A percentile compares a stretch with the other conserved stretches of the same genome.
These are phyloP conservation scores for Blastobotrys robertii DNA, from an alignment of 805 yeast species.

Conservation along the genomic window DNA sequence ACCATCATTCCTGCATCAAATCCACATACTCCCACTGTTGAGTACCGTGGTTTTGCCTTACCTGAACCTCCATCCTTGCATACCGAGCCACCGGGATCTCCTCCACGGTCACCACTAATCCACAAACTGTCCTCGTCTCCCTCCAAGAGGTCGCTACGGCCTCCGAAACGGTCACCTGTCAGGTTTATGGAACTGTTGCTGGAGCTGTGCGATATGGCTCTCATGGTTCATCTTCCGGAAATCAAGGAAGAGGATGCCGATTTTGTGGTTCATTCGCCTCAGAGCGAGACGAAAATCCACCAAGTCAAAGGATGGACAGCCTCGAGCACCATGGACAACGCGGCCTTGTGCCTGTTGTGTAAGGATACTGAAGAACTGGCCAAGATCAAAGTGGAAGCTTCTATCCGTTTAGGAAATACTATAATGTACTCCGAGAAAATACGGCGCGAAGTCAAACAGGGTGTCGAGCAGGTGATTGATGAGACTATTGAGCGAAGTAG, in stretches of 20 bases:
- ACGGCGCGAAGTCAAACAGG: slow-evolving; percentile 64
- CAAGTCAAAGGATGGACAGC: slow-evolving; percentile 27
- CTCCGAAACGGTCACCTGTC: slow-evolving; percentile 33
- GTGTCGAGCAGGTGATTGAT: slow-evolving; percentile 53
- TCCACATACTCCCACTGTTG: slow-evolving; percentile 7
- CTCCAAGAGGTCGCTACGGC: neutral
- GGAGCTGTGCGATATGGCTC: slow-evolving; percentile 66
- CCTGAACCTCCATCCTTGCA: slow-evolving; percentile 6
- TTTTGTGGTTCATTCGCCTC: slow-evolving; percentile 22
- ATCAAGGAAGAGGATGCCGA: slow-evolving; percentile 30
- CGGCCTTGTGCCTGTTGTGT: slow-evolving; percentile 51
- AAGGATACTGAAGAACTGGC: slow-evolving; percentile 58
- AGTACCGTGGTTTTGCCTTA: slow-evolving; percentile 11
- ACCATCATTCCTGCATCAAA: neutral
- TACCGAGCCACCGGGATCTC: slow-evolving; percentile 1
- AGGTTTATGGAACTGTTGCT: slow-evolving; percentile 39
- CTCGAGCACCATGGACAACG: slow-evolving; percentile 47
- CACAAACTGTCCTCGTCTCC: slow-evolving; percentile 3
- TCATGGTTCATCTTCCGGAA: slow-evolving; percentile 65
- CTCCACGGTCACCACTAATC: slow-evolving; percentile 7
- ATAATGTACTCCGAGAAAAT: slow-evolving; percentile 66
- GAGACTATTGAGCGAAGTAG: slow-evolving; percentile 51
- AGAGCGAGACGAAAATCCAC: slow-evolving; percentile 25
- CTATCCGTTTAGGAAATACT: slow-evolving; percentile 62
- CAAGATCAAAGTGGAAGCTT: slow-evolving; percentile 56